Base-by-base conservation (phyloP, 2,329 filamentous ascomycete genomes). In the Cucurbitaria berberidis region DNA sequence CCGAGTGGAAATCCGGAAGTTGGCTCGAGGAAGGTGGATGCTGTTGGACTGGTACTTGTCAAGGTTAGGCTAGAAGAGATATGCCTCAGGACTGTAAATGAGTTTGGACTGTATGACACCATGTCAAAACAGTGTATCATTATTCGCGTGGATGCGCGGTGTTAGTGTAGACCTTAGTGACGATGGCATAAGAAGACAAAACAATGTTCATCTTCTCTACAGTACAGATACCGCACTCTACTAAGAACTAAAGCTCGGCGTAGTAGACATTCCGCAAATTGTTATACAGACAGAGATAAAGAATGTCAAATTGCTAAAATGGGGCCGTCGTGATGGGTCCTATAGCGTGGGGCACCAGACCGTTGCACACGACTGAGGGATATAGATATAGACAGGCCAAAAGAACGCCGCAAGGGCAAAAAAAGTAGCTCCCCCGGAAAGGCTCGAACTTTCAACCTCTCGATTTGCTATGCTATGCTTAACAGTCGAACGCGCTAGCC, bases 401-500 rank as follows among this genome's bases (percentile, higher is more conserved):
- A 13, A 10, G 10, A 15, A 13, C 5, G 10, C 10, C 15, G 13
- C 5, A 13, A 22, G 7, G 22, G 36, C 57, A 61, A 53, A 63
- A 59, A 63, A 53, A 48, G 46, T 52, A 53, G 44, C 63, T 66
- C 63, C 63, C 62, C 63, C 63, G 63, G 55, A 56, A 61, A 62
- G 63, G 62, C 63, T 66, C 56, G 63, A 66, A 66, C 60, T 62
- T 64, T 60, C 56, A 66, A 65, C 62, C 55, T 66, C 57, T 50
- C 51, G 59, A 59, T 60, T 35, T 43, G 56, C 54, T 46, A 54
- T 39, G 42, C 15, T 47, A 54, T 39, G 42, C 15, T 47, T 83
- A 83, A 83, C 81, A 83, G 81, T 83, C 81, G 79, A 77, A 83
- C 81, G 81, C 81, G 81, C 81, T 83, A 83, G 79, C 81, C 81